Base-by-base conservation (phyloP, 768 basidiomycete species). In the Lactifluus hygrophoroides region DNA sequence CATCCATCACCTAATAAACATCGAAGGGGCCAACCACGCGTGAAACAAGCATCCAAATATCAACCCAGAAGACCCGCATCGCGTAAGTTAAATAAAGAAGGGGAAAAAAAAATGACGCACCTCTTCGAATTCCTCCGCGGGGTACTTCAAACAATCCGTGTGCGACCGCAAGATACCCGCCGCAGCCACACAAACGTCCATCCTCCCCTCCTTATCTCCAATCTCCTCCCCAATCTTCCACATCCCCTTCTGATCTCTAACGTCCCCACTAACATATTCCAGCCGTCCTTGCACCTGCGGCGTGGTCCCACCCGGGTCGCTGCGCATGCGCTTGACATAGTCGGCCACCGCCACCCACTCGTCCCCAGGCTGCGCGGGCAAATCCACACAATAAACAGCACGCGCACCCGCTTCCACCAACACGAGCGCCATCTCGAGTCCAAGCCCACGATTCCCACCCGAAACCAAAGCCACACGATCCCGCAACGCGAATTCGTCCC, bases 401-500 rank as follows among this genome's bases (percentile, higher is more conserved):
- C 80, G 76, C 6, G 85, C 85, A 34, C 88, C 88, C 14, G 81
- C 84, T 72, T 90, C 89, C 43, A 79, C 79, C 42, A 90, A 72
- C 4, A 83, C 81, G 54, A 90, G 72, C 35, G 86, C 86, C 84
- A 87, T 85, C 72, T 92, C 90, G n/a, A 92, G 80, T 3, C 90
- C 90, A 16, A 91, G 78, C 0, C 89, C 76, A 40, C 74, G 73
- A 61, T 74, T 71, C 16, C 61, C 76, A 11, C 75, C 75, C 10
- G 73, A 71, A 23, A 77, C 73, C 55, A 75, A 66, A 42, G 58
- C 81, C 4, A 85, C 82, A 2, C 81, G 77, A 55, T 79, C 80
- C 13, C 70, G 72, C 37, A 85, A 74, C 1, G 78, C 76, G 69
- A 82, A 85, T 61, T 84, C 81, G 48, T 78, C 77, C 64, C 81